Base-by-base conservation (phyloP, 2,329 filamentous ascomycete genomes). In the Exophiala sideris region DNA sequence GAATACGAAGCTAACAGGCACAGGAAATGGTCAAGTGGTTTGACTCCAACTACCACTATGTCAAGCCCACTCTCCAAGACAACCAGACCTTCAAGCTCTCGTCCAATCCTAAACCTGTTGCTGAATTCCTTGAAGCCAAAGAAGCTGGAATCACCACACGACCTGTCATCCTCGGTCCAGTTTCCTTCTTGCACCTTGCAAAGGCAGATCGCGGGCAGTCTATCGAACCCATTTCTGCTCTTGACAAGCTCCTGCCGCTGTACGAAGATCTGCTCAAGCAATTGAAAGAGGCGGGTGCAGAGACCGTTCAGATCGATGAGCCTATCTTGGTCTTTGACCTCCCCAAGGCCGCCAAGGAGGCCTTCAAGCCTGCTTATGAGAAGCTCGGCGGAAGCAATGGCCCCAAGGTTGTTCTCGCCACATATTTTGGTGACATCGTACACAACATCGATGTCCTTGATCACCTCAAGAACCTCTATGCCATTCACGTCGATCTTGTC, bases 1-100 rank as follows among this genome's bases (percentile, higher is more conserved):
- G 20, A 29, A 24, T 5, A 10, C 9, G n/a, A n/a, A 38, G 14
- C 57, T 56, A 46, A 57, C 45, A 16, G 34, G 12, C 57, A 29
- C 56, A 81, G 79, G 94, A 99, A 84, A 99, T 99, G 94, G 94
- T 99, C 69, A 99, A 99, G 84, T 99, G 94, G 94, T 99, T 99
- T 73, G 94, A 99, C 83, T 96, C 91, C 64, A 99, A 99, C 88
- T 99, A 99, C 87, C 94, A 97, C 84, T 99, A 99, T 77, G 94
- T 97, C 79, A 97, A 97, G 86, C 94, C 94, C 63, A 96, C 94
- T 61, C 85, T 99, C 65, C 91, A 96, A 79, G 87, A 96, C 79
- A 88, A 89, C 83, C 94, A 99, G 84, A 86, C 83, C 71, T 99
- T 99, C 86, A 91, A 87, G 78, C 89, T 99, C 61, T 77, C 81